A percentile compares a stretch with the other conserved stretches of the same genome.
Conservation (phyloP, 116 monocot species). For the Iris pallida region DNA sequence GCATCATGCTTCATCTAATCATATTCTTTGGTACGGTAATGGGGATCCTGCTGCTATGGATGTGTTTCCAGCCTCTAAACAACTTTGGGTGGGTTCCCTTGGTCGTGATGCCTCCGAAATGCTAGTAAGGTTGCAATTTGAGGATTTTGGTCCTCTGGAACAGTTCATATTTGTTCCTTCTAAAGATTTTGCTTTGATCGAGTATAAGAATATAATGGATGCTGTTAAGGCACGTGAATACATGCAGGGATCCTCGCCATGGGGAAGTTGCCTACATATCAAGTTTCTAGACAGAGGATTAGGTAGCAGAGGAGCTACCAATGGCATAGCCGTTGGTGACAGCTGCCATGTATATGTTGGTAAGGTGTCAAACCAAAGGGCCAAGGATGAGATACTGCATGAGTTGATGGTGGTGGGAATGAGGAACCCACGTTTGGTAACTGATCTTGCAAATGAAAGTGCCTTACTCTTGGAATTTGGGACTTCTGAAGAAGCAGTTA, state of each 20-base stretch:
- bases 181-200: slow-evolving; percentile 72
- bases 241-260: slow-evolving; percentile 78
- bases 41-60: slow-evolving; percentile 64
- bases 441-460: slow-evolving; percentile 63
- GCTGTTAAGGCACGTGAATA: slow-evolving; percentile 79
- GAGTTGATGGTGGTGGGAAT: slow-evolving; percentile 38
- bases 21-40: slow-evolving; percentile 57
- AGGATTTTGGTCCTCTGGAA: slow-evolving; percentile 78
- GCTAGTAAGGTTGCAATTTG: slow-evolving; percentile 58
- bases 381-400: slow-evolving; percentile 71
- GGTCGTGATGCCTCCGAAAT: slow-evolving; percentile 58
- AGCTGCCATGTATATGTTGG: slow-evolving; percentile 81
- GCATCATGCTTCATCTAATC: slow-evolving; percentile 24
- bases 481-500: slow-evolving; percentile 65
- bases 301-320: slow-evolving; percentile 57
- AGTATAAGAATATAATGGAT: slow-evolving; percentile 76
- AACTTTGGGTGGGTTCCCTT: slow-evolving; percentile 73
- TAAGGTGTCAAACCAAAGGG: slow-evolving; percentile 44
- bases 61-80: slow-evolving; percentile 70
- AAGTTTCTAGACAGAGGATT: slow-evolving; percentile 81
- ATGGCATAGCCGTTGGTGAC: slow-evolving; percentile 62
- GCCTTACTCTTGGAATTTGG: slow-evolving; percentile 77
- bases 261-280: slow-evolving; percentile 56
- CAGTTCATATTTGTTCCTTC: slow-evolving; percentile 45
- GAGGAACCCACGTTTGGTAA: slow-evolving; percentile 44